Percentiles rank a stretch among this genome's conserved stretches.
Evolutionary conservation across 768 basidiomycete genomes (phyloP).

Genomic region (Lactarius sanguifluus): DNA sequence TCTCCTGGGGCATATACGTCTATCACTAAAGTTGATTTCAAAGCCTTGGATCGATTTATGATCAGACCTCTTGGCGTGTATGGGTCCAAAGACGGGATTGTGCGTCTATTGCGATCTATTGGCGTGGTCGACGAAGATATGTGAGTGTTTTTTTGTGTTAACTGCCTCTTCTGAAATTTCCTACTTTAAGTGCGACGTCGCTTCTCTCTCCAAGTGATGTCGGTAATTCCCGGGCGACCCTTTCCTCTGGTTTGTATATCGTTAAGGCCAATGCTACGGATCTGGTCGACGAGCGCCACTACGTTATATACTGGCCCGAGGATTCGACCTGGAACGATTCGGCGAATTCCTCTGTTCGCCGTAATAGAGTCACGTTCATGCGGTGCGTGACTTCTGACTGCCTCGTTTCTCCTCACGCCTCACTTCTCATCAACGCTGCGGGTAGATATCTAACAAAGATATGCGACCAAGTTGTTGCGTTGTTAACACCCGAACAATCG

Average conservation of each 20-base stretch:
- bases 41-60: constrained; percentile 44
- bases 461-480: constrained; percentile 53
- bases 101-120: constrained; percentile 43
- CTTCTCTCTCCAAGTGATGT: constrained; percentile 25
- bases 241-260: constrained; percentile 55
- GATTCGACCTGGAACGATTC: constrained; percentile 57
- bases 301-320: constrained; percentile 63
- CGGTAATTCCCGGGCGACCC: constrained; percentile 30
- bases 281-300: constrained; percentile 36
- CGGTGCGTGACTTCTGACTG: constrained; percentile 38
- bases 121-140: constrained; percentile 39
- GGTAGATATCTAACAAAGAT: constrained; percentile 32
- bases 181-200: constrained; percentile 25
- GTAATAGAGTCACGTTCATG: constrained; percentile 63
- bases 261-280: constrained; percentile 29
- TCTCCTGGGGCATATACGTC: constrained; percentile 52
- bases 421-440: not conserved
- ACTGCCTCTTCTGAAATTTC: not conserved
- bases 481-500: constrained; percentile 52
- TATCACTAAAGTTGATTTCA: constrained; percentile 57
- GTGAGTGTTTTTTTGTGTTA: constrained; percentile 37
- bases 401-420: not conserved
- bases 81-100: constrained; percentile 52
- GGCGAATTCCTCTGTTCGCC: constrained; percentile 43
- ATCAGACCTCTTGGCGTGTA: constrained; percentile 59